Percentiles rank a stretch among this genome's conserved stretches.
These are phyloP conservation scores for Pseudogymnoascus sp. DNA, from an alignment of 2,329 filamentous ascomycete species.

Conservation along the genomic window DNA sequence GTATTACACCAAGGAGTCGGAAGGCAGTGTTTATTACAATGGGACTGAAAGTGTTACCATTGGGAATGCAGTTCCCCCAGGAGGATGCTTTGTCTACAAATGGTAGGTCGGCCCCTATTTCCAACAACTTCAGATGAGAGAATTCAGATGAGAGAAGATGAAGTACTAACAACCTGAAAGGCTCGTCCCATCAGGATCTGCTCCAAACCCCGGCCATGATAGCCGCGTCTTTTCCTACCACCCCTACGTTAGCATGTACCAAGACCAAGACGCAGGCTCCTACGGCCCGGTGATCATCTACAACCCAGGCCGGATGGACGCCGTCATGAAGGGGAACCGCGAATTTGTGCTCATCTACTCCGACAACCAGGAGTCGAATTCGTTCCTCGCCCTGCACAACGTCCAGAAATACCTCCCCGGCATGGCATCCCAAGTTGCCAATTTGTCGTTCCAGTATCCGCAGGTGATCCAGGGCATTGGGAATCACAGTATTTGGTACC, in stretches of 20 bases:
- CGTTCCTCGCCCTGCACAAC: conserved; percentile 22
- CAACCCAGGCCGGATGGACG: conserved; percentile 21
- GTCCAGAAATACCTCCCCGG: conserved; percentile 11
- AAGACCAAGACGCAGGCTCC: conserved; percentile 19
- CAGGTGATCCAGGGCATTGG: neutral
- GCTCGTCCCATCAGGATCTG: conserved; percentile 6
- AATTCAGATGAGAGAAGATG: neutral
- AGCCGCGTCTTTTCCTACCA: conserved; percentile 22
- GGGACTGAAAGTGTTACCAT: neutral
- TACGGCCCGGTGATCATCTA: conserved; percentile 25
- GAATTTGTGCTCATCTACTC: conserved; percentile 24
- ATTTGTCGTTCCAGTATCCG: conserved; percentile 14
- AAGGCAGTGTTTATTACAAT: neutral
- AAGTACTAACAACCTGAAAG: neutral
- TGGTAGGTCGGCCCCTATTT: neutral
- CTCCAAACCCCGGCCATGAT: conserved; percentile 13
- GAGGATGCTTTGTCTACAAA: neutral
- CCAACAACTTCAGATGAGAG: neutral
- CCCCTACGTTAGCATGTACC: conserved; percentile 23
- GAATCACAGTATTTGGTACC: neutral
- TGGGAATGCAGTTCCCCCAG: neutral
- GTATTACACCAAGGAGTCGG: neutral
- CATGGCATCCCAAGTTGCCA: neutral
- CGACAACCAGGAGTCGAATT: conserved; percentile 22
- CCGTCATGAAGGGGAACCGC: conserved; percentile 22